Percentiles rank a stretch among this genome's conserved stretches.
phyloP scores from a whole-genome alignment of 805 yeast species.

The Candida berthetii region DNA sequence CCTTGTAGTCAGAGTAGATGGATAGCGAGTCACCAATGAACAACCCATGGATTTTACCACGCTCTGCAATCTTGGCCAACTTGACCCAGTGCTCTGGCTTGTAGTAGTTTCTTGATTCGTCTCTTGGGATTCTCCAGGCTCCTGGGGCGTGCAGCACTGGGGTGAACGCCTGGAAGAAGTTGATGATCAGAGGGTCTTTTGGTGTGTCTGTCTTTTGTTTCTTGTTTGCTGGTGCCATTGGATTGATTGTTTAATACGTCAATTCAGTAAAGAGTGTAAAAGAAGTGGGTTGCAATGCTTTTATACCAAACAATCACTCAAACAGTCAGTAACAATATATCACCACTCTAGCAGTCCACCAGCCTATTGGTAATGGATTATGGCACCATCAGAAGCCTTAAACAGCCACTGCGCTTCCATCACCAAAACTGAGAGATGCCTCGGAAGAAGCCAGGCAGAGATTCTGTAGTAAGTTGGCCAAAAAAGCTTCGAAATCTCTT shows the following conservation, averaged over 20 bases:
- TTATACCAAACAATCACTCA: neutral
- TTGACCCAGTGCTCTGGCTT: slow-evolving; percentile 25
- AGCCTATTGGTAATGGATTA: too few relatives aligned
- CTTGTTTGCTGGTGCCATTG: neutral
- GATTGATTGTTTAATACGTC: neutral
- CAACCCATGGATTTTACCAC: slow-evolving; percentile 27
- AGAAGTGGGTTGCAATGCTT: neutral
- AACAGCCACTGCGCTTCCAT: neutral
- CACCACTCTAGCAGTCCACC: too few relatives aligned
- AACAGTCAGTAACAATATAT: too few relatives aligned
- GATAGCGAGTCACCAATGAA: slow-evolving; percentile 31
- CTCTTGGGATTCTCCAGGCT: neutral
- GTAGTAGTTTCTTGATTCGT: neutral
- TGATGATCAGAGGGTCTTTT: neutral
- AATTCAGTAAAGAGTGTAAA: neutral
- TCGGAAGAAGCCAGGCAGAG: neutral
- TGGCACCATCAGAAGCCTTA: neutral
- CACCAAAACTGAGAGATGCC: neutral
- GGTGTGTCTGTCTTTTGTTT: neutral
- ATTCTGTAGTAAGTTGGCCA: too few relatives aligned
- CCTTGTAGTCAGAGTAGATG: slow-evolving; percentile 30
- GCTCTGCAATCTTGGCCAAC: slow-evolving; percentile 24
- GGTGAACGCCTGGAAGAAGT: slow-evolving; percentile 1
- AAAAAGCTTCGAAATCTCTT: too few relatives aligned
- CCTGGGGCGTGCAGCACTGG: slow-evolving; percentile 2